These are phyloP conservation scores for Madurella mycetomatis DNA, from an alignment of 2,329 filamentous ascomycete genomes.

Conservation along the genomic window DNA sequence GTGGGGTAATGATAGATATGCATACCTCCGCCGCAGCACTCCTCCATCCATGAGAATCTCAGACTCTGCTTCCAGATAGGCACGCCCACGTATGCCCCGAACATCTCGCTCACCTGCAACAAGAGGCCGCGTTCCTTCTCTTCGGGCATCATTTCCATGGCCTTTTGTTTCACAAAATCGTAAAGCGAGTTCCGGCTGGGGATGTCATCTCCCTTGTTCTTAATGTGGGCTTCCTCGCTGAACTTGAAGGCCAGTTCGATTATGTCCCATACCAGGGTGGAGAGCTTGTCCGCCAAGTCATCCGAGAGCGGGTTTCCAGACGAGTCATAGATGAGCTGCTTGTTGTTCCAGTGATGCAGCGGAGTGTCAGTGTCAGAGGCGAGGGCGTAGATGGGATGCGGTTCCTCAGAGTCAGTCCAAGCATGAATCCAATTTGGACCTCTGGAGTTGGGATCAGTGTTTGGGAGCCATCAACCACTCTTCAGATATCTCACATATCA, in stretches of 20 bases:
- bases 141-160: slow-evolving; percentile 37
- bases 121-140: slow-evolving; percentile 43
- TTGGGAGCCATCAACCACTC: too few species aligned
- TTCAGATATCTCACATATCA: slow-evolving; percentile 19
- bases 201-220: slow-evolving; percentile 38
- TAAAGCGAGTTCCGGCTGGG: slow-evolving; percentile 32
- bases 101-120: slow-evolving; percentile 53
- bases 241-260: slow-evolving; percentile 56
- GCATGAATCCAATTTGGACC: slow-evolving; percentile 55
- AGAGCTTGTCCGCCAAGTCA: slow-evolving; percentile 20
- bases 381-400: slow-evolving; percentile 50
- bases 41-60: slow-evolving; percentile 62
- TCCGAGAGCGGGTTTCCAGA: slow-evolving; percentile 12
- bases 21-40: slow-evolving; percentile 58
- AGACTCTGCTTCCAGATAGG: slow-evolving; percentile 56
- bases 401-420: slow-evolving; percentile 38
- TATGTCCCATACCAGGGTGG: slow-evolving; percentile 49
- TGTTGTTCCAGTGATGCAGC: slow-evolving; percentile 44
- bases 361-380: slow-evolving; percentile 45
- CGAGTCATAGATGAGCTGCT: slow-evolving; percentile 38
- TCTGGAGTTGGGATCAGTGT: background rate
- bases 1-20: background rate
- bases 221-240: slow-evolving; percentile 45
- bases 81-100: slow-evolving; percentile 61
- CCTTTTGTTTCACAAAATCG: slow-evolving; percentile 41